A percentile compares a stretch with the other conserved stretches of the same genome.
Evolutionary conservation across 169 alveolate species (phyloP).

Genomic region (Gregarina niphandrodes): DNA sequence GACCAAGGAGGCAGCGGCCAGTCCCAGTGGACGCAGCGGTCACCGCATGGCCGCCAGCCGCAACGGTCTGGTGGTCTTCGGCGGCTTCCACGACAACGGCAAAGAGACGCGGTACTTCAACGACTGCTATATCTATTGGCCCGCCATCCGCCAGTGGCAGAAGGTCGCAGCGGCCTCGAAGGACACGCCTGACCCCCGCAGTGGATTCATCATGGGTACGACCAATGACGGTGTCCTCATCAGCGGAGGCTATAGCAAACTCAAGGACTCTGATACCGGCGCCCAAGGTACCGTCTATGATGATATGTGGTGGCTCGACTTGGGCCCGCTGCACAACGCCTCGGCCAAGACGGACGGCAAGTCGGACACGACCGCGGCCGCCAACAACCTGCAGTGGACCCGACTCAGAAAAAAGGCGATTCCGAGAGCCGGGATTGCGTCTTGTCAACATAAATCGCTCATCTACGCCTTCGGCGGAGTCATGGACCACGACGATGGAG

Average conservation of each 20-base stretch:
- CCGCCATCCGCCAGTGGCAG: conserved; percentile 8
- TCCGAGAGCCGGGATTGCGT: too few relatives aligned
- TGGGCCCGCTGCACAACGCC: conserved; percentile 26
- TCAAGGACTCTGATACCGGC: conserved; percentile 38
- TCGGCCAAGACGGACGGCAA: neutral
- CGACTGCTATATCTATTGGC: conserved; percentile 35
- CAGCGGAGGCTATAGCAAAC: conserved; percentile 57
- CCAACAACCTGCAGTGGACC: too few relatives aligned
- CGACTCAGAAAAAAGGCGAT: too few relatives aligned
- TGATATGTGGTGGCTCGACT: conserved; percentile 43
- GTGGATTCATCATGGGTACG: conserved; percentile 8
- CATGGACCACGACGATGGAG: conserved; percentile 46
- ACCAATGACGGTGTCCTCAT: conserved; percentile 23
- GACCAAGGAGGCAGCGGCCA: conserved; percentile 33
- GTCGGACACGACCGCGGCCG: conserved; percentile 12
- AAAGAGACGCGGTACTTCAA: conserved; percentile 48
- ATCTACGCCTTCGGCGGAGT: conserved; percentile 60
- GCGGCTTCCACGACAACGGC: conserved; percentile 60
- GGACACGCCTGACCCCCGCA: conserved; percentile 12
- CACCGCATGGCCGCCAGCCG: conserved; percentile 66
- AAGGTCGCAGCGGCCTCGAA: neutral
- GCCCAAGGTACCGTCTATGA: conserved; percentile 39
- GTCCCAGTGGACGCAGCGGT: conserved; percentile 61
- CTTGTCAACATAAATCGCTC: conserved; percentile 32
- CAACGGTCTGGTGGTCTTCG: conserved; percentile 48